Conservation (phyloP, 2,329 filamentous ascomycete species). For the Hypoxylon sp. region DNA sequence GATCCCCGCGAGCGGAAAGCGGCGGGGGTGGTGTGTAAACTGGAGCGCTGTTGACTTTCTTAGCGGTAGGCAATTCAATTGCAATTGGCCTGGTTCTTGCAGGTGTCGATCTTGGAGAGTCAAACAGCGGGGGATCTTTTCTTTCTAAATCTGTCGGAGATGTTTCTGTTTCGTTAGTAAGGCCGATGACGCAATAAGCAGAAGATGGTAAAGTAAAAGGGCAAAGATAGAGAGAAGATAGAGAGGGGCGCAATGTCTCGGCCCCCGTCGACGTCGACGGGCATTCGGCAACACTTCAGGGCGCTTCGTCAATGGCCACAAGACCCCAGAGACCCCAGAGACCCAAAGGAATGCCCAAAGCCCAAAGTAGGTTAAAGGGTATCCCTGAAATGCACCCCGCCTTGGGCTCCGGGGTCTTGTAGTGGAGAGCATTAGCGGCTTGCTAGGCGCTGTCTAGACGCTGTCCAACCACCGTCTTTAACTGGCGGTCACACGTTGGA, state of each 20-base stretch:
- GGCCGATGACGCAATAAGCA: constrained; percentile 41
- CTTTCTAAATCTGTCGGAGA: constrained; percentile 43
- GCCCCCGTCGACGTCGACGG: constrained; percentile 5
- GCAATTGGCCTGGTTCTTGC: constrained; percentile 62
- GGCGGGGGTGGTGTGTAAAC: constrained; percentile 60
- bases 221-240: constrained; percentile 29
- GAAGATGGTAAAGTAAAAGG: constrained; percentile 12
- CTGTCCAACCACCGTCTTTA: constrained; percentile 36
- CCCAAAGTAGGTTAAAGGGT: too few species aligned
- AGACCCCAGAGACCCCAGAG: constrained; percentile 19
- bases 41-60: constrained; percentile 55
- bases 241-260: constrained; percentile 30
- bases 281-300: not conserved
- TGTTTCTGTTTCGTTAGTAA: constrained; percentile 42
- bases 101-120: constrained; percentile 43
- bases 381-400: constrained; percentile 42
- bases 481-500: constrained; percentile 29
- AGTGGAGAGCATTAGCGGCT: constrained; percentile 43
- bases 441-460: constrained; percentile 23
- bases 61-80: constrained; percentile 62
- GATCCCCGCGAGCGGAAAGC: constrained; percentile 69
- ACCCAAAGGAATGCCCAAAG: constrained; percentile 36
- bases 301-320: constrained; percentile 23
- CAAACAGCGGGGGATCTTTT: constrained; percentile 43
- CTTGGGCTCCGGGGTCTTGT: constrained; percentile 27